Conservation (phyloP, 441 rosid species). For the Geranium incanum region DNA sequence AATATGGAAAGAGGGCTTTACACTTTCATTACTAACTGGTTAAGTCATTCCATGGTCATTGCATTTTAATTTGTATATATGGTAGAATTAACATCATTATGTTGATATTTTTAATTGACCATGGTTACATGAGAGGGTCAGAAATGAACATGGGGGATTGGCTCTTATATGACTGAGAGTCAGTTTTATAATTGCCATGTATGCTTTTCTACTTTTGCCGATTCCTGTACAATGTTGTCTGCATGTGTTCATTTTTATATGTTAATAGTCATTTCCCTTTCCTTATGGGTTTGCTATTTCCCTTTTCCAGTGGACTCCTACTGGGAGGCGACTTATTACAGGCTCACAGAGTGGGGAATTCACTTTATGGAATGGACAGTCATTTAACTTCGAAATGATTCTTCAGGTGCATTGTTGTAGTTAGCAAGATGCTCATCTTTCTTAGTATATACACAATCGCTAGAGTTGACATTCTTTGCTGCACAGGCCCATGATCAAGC, state of each 20-base stretch:
- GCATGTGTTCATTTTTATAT: background rate
- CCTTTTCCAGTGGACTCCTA: slow-evolving; percentile 81
- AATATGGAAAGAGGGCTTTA: background rate
- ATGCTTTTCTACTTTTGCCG: background rate
- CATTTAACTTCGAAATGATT: slow-evolving; percentile 95
- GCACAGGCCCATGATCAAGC: slow-evolving; percentile 96
- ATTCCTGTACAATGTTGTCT: background rate
- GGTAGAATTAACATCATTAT: background rate
- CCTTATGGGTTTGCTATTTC: slow-evolving; percentile 24
- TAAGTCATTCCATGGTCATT: background rate
- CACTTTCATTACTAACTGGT: background rate
- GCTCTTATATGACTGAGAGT: background rate
- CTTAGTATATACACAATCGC: slow-evolving; percentile 11
- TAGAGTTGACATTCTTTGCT: slow-evolving; percentile 20
- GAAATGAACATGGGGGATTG: background rate
- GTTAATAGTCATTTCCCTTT: background rate
- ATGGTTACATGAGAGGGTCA: background rate
- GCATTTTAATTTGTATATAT: background rate
- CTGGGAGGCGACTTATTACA: slow-evolving; percentile 90
- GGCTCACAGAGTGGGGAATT: slow-evolving; percentile 98
- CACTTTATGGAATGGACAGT: slow-evolving; percentile 97
- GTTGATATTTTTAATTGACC: background rate
- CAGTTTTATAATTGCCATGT: background rate
- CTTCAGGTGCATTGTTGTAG: slow-evolving; percentile 54
- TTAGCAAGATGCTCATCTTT: slow-evolving; percentile 12